Conservation (phyloP, 2,329 filamentous ascomycete species). For the Colletotrichum lupini region DNA sequence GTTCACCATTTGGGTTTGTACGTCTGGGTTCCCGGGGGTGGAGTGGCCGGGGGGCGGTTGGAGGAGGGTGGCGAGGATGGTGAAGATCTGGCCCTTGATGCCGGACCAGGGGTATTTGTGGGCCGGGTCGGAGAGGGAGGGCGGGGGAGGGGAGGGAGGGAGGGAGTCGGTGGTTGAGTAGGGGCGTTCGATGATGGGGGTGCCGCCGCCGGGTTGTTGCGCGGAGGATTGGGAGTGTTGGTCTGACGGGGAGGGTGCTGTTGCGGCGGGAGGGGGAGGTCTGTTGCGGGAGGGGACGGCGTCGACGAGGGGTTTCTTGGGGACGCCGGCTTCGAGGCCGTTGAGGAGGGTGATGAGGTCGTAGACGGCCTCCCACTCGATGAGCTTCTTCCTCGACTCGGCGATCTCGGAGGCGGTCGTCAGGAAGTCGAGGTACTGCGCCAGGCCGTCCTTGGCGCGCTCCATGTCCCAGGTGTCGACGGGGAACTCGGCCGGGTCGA, state of each 20-base stretch:
- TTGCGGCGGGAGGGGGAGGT: constrained; percentile 25
- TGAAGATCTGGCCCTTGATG: constrained; percentile 91
- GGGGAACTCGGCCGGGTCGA: constrained; percentile 87
- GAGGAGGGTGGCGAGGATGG: constrained; percentile 88
- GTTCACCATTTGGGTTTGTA: constrained; percentile 88
- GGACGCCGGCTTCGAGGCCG: constrained; percentile 87
- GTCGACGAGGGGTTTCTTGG: constrained; percentile 78
- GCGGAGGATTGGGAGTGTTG: constrained; percentile 18
- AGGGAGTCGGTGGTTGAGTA: constrained; percentile 55
- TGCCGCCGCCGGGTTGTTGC: constrained; percentile 39
- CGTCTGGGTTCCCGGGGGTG: constrained; percentile 74
- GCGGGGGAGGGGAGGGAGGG: constrained; percentile 53
- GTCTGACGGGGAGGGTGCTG: constrained; percentile 41
- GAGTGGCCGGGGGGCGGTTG: constrained; percentile 78
- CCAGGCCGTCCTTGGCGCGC: constrained; percentile 91
- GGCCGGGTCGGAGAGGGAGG: constrained; percentile 70
- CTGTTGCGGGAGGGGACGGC: constrained; percentile 37
- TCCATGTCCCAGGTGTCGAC: constrained; percentile 99
- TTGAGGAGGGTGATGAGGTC: constrained; percentile 89
- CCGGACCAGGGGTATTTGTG: constrained; percentile 75
- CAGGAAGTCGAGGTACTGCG: constrained; percentile 94
- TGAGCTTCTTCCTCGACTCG: constrained; percentile 84
- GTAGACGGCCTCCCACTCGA: constrained; percentile 91
- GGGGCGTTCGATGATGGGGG: constrained; percentile 70
- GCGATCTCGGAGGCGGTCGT: constrained; percentile 88